These are phyloP conservation scores for Sphagnum fallax DNA, from an alignment of 228 moss, liverwort and hornwort species.

Conservation along the genomic window DNA sequence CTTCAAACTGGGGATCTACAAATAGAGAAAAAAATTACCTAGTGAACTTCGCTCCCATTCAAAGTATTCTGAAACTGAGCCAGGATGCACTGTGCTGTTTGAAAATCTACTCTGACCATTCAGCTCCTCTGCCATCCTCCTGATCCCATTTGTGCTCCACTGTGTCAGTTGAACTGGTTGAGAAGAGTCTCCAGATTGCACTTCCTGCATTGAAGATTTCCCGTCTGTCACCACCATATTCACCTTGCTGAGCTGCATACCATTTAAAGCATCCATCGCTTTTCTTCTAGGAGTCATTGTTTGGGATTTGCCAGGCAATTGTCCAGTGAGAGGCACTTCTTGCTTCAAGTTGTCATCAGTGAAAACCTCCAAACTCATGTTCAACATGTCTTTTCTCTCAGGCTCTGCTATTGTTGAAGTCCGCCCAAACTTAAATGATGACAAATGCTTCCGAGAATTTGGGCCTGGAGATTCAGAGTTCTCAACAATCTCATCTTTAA, in stretches of 20 bases:
- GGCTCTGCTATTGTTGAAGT: slow-evolving; percentile 30
- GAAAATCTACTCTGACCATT: slow-evolving; percentile 61
- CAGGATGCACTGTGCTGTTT: slow-evolving; percentile 76
- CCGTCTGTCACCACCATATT: slow-evolving; percentile 3
- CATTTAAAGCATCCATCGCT: slow-evolving; percentile 15
- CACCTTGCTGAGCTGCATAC: slow-evolving; percentile 29
- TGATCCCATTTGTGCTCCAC: slow-evolving; percentile 2
- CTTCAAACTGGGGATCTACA: slow-evolving; percentile 8
- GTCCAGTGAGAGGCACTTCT: too few species aligned
- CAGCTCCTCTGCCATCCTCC: slow-evolving; percentile 29
- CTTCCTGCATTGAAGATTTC: slow-evolving; percentile 12
- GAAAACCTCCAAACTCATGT: too few species aligned
- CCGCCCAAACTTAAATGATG: slow-evolving; percentile 58
- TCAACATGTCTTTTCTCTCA: slow-evolving; percentile 28
- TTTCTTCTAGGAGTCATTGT: neutral
- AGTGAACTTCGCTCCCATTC: slow-evolving; percentile 60
- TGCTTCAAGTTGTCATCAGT: too few species aligned
- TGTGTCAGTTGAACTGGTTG: slow-evolving; percentile 5
- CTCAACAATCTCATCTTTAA: slow-evolving; percentile 31
- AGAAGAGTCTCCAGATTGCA: slow-evolving; percentile 8
- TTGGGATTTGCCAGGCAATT: too few species aligned
- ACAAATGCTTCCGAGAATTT: slow-evolving; percentile 26
- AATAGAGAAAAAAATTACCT: slow-evolving; percentile 53
- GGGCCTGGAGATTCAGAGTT: slow-evolving; percentile 35
- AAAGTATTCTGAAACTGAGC: slow-evolving; percentile 65